These are phyloP conservation scores for Venustampulla echinocandica DNA, from an alignment of 495 filamentous ascomycete genomes.

Conservation along the genomic window DNA sequence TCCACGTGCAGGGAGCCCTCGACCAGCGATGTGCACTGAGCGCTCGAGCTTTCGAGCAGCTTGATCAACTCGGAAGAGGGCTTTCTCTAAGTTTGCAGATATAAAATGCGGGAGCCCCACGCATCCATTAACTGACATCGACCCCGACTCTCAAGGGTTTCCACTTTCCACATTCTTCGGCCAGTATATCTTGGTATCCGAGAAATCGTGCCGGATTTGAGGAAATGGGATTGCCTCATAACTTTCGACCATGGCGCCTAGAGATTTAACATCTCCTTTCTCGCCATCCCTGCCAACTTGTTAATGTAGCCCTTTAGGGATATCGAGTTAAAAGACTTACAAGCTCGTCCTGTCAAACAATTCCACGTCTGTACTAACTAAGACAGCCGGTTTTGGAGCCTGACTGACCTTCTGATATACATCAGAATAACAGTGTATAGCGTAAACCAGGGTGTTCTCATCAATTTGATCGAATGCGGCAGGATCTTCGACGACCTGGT, in stretches of 20 bases:
- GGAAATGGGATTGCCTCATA: slow-evolving; percentile 19
- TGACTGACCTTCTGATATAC: slow-evolving; percentile 22
- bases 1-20: too few species aligned
- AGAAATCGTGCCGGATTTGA: slow-evolving; percentile 21
- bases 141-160: too few species aligned
- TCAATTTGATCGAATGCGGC: slow-evolving; percentile 46
- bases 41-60: too few species aligned
- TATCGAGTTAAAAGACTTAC: slow-evolving; percentile 5
- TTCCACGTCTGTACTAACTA: slow-evolving; percentile 20
- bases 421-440: slow-evolving; percentile 53
- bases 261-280: too few species aligned
- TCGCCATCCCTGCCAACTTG: too few species aligned
- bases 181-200: slow-evolving; percentile 24
- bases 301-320: too few species aligned
- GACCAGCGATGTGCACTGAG: too few species aligned
- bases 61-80: too few species aligned
- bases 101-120: too few species aligned
- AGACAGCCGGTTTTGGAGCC: slow-evolving; percentile 6
- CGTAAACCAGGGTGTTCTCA: slow-evolving; percentile 38
- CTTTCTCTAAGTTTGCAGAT: too few species aligned
- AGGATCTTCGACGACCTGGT: slow-evolving; percentile 49
- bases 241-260: slow-evolving; percentile 14
- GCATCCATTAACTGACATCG: too few species aligned
- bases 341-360: slow-evolving; percentile 19
- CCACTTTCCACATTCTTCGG: too few species aligned